Evolutionary conservation across 2,329 filamentous ascomycete genomes (phyloP).

Genomic region (Alternaria brassicae): DNA sequence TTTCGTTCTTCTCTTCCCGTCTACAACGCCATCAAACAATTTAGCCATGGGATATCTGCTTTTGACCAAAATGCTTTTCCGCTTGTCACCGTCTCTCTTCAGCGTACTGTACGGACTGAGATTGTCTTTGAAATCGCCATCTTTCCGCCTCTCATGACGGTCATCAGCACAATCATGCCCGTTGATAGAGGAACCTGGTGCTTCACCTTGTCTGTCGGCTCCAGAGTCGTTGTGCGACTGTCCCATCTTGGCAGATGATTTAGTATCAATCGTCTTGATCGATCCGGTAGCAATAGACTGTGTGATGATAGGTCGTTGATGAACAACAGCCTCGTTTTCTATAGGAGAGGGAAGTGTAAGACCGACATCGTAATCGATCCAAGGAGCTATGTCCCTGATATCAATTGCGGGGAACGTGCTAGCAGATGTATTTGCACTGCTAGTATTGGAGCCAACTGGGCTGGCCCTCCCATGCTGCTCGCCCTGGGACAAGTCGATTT

Average conservation of each 20-base stretch:
- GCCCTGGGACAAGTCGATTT: not conserved
- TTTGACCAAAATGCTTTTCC: constrained; percentile 17
- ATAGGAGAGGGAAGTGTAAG: not conserved
- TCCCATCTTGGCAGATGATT: not conserved
- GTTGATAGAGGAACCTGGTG: no score
- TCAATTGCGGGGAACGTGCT: constrained; percentile 15
- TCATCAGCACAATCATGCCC: not conserved
- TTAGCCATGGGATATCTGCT: constrained; percentile 29
- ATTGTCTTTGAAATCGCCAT: not conserved
- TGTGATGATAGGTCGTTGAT: constrained; percentile 1
- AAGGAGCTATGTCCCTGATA: constrained; percentile 35
- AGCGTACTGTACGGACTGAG: not conserved
- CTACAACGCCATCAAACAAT: constrained; percentile 27
- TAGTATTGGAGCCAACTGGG: constrained; percentile 12
- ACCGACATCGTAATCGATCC: constrained; percentile 26
- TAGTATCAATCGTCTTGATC: not conserved
- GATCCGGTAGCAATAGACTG: not conserved
- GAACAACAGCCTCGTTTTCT: not conserved
- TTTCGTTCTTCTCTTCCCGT: not conserved
- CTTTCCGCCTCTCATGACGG: not conserved
- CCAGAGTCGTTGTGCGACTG: not conserved
- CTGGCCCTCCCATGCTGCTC: not conserved
- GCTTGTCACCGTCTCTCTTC: constrained; percentile 10
- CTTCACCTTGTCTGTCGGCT: not conserved
- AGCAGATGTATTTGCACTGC: constrained; percentile 13